Base-by-base conservation (phyloP, 1,284 basidiomycete species). In the Moesziomyces antarcticus region DNA sequence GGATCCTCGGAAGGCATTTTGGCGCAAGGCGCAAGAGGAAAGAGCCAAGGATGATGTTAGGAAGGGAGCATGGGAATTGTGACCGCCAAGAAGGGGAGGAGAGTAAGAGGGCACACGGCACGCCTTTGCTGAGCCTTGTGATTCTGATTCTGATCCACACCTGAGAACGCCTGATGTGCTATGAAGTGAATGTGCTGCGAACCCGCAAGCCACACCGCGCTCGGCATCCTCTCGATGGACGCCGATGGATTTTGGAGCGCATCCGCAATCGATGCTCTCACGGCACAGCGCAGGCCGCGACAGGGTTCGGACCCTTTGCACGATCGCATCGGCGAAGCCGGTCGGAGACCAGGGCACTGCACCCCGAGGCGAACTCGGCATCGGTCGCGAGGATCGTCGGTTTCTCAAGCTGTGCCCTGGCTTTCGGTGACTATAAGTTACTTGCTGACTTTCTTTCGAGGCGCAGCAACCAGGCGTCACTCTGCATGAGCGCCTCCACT, bases 1-100 rank as follows among this genome's bases (percentile, higher is more conserved):
- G 40, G 13, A 27, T 37, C 43, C 50, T 55, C 50, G 43, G 30
- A 21, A n/a, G 45, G 42, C 27, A 33, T 22, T 3, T 25, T 24
- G 21, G 43, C 4, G 30, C 10, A 33, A 11, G 30, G 10, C 4
- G 30, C 10, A 33, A 11, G 30, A 3, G 30, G 4, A 33, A 33
- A 13, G 30, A 11, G 30, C 30, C 10, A 33, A 33, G 30, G 30
- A 33, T 33, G 27, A 22, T 22, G 24, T 48, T 6, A 27, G 18
- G 22, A 7, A 14, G n/a, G 20, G 10, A 33, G 13, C 30, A 13
- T 33, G 30, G 30, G 30, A 11, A 33, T 13, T 33, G 30, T 13
- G 30, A 33, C 30, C 30, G 13, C 30, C 30, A 11, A 33, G 10
- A 33, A 13, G 30, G 13, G 30, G 8, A 27, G 3, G 25, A 27